Conservation (phyloP, 2,329 filamentous ascomycete genomes). For the Sporothrix dimorphospora region DNA sequence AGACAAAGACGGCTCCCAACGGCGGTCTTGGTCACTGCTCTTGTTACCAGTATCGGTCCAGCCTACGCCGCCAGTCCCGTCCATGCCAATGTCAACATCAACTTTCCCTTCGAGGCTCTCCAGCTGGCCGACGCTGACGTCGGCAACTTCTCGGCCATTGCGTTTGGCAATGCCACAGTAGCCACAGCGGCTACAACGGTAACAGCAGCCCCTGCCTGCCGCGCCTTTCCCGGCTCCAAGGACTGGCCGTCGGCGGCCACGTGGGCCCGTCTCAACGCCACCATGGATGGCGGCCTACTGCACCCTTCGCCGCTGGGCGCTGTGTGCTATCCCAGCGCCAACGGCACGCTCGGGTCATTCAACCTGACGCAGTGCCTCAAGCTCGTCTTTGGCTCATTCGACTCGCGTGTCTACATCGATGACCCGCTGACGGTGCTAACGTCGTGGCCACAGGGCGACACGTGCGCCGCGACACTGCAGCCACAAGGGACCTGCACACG, state of each 20-base stretch:
- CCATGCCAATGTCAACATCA: neutral
- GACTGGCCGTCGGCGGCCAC: conserved; percentile 40
- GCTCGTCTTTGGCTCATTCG: conserved; percentile 37
- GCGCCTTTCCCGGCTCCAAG: conserved; percentile 39
- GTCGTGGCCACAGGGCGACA: conserved; percentile 44
- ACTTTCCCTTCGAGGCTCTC: conserved; percentile 31
- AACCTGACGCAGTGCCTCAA: conserved; percentile 39
- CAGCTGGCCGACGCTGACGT: conserved; percentile 41
- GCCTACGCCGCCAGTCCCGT: neutral
- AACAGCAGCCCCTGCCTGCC: conserved; percentile 35
- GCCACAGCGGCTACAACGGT: conserved; percentile 29
- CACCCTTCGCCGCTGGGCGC: conserved; percentile 42
- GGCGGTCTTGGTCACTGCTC: neutral
- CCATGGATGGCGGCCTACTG: conserved; percentile 41
- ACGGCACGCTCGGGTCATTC: conserved; percentile 33
- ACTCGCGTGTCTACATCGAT: conserved; percentile 39
- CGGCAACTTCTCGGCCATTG: conserved; percentile 40
- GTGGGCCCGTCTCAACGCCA: conserved; percentile 39
- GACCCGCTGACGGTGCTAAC: conserved; percentile 41
- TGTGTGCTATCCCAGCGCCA: conserved; percentile 41
- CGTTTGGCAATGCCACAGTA: conserved; percentile 37
- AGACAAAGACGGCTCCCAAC: neutral
- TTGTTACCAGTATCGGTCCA: too few relatives aligned
- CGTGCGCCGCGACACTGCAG: conserved; percentile 40
- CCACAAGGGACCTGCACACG: conserved; percentile 41